Evolutionary conservation across 23 red algal species (phyloP), one percentile per base, ranked within the genome.

Genomic region (Cyanidium caldarium): DNA sequence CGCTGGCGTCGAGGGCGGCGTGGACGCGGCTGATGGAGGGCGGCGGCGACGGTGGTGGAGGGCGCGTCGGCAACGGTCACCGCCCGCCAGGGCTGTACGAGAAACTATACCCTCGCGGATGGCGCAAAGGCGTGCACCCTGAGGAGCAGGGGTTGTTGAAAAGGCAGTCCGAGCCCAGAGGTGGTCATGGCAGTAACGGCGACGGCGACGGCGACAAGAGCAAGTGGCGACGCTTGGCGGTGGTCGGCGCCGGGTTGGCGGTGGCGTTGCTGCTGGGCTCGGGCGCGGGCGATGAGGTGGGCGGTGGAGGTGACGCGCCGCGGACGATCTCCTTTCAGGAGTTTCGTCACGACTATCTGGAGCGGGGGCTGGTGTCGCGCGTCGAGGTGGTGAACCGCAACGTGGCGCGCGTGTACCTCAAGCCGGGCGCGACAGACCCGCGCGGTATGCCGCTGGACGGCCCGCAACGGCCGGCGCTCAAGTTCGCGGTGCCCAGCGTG

Each of bases 401-500:
- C 65, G 74, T 81, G 40, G 89, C 82, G 15, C 84, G 83, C 40
- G 89, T 87, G 36, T 87, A 80, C 66, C 72, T 84, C 67, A 65
- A 79, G 35, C 40, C 40, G 12, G 40, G 40, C 40, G 17, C 10
- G 12, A n/a, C n/a, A n/a, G n/a, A n/a, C n/a, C n/a, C n/a, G n/a
- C n/a, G n/a, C n/a, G 45, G 45, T 13, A 31, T 39, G 12, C 46
- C 46, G 35, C 44, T 42, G 46, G 70, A 61, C 1, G 41, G 35
- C 15, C 70, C 40, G 5, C 81, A 80, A 29, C 58, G 76, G 29
- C 80, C 85, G 5, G 78, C 73, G 46, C 80, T 79, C 61, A 79
- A 73, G 7, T 85, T 98, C 41, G 79, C 77, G 28, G 82, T 98
- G 44, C 83, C 83, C 26, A 75, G 68, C 44, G 58, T 89, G 34